Conservation (phyloP, 1,284 basidiomycete species). For the Crepidotus sp. region DNA sequence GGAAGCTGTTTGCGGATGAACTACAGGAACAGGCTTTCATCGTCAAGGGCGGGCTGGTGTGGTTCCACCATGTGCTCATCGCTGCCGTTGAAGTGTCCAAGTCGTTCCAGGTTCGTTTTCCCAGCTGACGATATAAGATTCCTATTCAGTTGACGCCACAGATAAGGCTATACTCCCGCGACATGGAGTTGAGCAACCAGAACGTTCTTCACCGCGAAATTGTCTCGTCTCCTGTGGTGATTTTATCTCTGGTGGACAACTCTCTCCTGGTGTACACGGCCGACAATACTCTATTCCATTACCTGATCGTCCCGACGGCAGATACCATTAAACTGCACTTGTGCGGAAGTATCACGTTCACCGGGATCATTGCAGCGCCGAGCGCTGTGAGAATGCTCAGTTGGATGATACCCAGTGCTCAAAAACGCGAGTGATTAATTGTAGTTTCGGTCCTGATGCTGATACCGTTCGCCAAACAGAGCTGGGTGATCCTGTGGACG, state of each 20-base stretch:
- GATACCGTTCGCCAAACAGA: constrained; percentile 36
- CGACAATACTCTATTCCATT: constrained; percentile 95
- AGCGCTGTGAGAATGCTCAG: constrained; percentile 84
- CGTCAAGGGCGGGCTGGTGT: constrained; percentile 87
- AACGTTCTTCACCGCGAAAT: constrained; percentile 80
- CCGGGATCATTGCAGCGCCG: constrained; percentile 83
- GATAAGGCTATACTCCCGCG: constrained; percentile 94
- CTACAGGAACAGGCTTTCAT: constrained; percentile 85
- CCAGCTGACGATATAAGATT: neutral
- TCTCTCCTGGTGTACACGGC: constrained; percentile 94
- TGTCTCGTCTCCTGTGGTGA: constrained; percentile 71
- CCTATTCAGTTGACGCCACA: constrained; percentile 25
- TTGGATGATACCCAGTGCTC: constrained; percentile 92
- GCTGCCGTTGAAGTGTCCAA: constrained; percentile 81
- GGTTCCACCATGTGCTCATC: constrained; percentile 96
- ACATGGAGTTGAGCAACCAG: constrained; percentile 81
- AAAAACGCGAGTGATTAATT: constrained; percentile 64
- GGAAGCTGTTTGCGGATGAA: constrained; percentile 85
- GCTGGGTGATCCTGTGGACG: constrained; percentile 89
- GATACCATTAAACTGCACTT: constrained; percentile 80
- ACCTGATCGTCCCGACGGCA: constrained; percentile 79
- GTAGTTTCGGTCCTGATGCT: neutral
- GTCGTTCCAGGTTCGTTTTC: constrained; percentile 59
- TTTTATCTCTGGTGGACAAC: constrained; percentile 89
- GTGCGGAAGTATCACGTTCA: constrained; percentile 93